Evolutionary conservation across 2,329 filamentous ascomycete genomes (phyloP), one percentile per base, ranked within the genome.

Genomic region (Ophiostoma himal-ulmi): DNA sequence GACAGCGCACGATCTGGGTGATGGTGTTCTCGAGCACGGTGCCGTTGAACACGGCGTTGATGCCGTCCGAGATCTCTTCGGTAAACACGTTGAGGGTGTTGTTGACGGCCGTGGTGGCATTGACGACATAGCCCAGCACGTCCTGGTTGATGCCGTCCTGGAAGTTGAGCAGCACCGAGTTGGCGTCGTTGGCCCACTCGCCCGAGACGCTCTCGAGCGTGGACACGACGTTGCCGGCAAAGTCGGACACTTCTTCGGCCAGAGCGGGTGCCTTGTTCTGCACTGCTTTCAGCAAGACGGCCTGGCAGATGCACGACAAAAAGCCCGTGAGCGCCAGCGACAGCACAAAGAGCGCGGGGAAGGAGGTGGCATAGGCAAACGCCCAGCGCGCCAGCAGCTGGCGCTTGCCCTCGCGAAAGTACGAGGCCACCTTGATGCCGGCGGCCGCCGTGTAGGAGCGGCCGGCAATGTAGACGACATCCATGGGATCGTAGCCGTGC

Each of bases 401-500:
- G 68, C 87, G 85, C 74, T 89, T 81, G 79, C 86, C 79, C 30
- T 8, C 85, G 86, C 7, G 14, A 80, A 94, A 88, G 34, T 30
- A 39, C 68, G 85, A 85, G 7, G 91, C 87, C 26, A 91, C 75
- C 79, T 86, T 89, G 77, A 97, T 85, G 57, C 94, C 94, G 37
- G 85, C 81, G 1, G 84, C 84, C 0, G 92, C 87, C 0, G 93
- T 92, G 75, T 90, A 88, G 1, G 94, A 93, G 30, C 93, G 88
- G 44, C 92, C 94, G 41, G 90, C 88, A 74, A 97, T 91, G 80
- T 97, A 96, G 60, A 96, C 87, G 48, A 94, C 88, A 77, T 98
- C 94, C 84, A 97, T 88, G 0, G 91, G 86, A 76, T 98, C 93
- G 77, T 89, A 88, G 39, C 87, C 85, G 70, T 89, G 83, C 74